Percentiles rank a stretch among this genome's conserved stretches.
phyloP scores from a whole-genome alignment of 345 rosid species.

The Eucalyptus regnans region DNA sequence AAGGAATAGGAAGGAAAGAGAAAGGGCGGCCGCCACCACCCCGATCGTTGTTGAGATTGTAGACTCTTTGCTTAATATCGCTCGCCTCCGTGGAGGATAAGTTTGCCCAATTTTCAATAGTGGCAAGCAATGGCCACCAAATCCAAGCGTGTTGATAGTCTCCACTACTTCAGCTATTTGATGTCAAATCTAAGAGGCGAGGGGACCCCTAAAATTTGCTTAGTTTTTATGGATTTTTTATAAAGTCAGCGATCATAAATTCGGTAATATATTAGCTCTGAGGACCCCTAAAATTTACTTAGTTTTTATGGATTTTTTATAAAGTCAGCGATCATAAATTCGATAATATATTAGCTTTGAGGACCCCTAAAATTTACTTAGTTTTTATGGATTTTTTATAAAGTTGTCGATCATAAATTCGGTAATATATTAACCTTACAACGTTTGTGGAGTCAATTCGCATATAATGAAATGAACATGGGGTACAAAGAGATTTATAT shows the following conservation, averaged over 20 bases:
- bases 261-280: accelerated
- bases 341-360: background rate
- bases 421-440: background rate
- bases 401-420: accelerated
- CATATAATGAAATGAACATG: background rate
- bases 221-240: background rate
- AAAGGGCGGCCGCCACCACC: background rate
- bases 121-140: background rate
- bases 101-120: background rate
- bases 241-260: accelerated
- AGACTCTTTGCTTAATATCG: background rate
- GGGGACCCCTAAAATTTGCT: background rate
- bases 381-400: background rate
- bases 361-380: background rate
- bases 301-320: background rate
- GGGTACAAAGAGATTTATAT: background rate
- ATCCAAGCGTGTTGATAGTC: background rate
- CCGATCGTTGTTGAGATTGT: accelerated
- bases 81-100: background rate
- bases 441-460: background rate
- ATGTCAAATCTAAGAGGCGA: background rate
- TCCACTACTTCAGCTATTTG: background rate
- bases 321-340: accelerated
- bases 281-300: background rate
- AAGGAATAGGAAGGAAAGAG: too few relatives aligned